phyloP scores from a whole-genome alignment of 2,329 filamentous ascomycete genomes.

The Corynespora cassiicola region DNA sequence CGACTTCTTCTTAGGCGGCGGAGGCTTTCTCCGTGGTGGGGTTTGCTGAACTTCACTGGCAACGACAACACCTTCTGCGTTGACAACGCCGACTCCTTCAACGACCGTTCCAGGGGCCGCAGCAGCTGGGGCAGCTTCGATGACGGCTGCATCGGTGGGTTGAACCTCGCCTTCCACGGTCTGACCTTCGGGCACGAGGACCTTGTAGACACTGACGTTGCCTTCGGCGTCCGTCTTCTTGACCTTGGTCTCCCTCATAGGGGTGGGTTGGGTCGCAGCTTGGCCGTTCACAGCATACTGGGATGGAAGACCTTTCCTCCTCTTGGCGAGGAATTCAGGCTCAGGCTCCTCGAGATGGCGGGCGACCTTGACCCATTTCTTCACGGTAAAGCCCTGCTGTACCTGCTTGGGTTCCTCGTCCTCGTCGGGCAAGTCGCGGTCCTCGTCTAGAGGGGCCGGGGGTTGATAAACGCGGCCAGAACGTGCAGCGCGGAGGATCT shows the following conservation, averaged over 20 bases:
- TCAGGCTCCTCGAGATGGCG: slow-evolving; percentile 65
- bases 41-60: slow-evolving; percentile 55
- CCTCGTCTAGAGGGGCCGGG: slow-evolving; percentile 70
- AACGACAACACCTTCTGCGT: slow-evolving; percentile 66
- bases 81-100: slow-evolving; percentile 66
- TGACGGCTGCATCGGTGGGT: slow-evolving; percentile 56
- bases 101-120: slow-evolving; percentile 66
- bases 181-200: slow-evolving; percentile 81
- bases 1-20: slow-evolving; percentile 77
- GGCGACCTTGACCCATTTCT: slow-evolving; percentile 65
- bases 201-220: slow-evolving; percentile 83
- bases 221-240: slow-evolving; percentile 77
- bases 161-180: slow-evolving; percentile 82
- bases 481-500: slow-evolving; percentile 80
- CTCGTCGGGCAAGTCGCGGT: slow-evolving; percentile 56
- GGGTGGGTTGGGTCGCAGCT: slow-evolving; percentile 22
- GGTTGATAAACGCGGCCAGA: slow-evolving; percentile 79
- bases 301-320: slow-evolving; percentile 64
- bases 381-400: slow-evolving; percentile 61
- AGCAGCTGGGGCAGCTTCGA: slow-evolving; percentile 53
- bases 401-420: slow-evolving; percentile 50
- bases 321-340: slow-evolving; percentile 67
- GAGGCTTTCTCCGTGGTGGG: slow-evolving; percentile 68
- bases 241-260: slow-evolving; percentile 81
- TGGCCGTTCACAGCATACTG: slow-evolving; percentile 32